A percentile compares a stretch with the other conserved stretches of the same genome.
Evolutionary conservation across 1,284 basidiomycete genomes (phyloP).

Genomic region (Trametes polyzona): DNA sequence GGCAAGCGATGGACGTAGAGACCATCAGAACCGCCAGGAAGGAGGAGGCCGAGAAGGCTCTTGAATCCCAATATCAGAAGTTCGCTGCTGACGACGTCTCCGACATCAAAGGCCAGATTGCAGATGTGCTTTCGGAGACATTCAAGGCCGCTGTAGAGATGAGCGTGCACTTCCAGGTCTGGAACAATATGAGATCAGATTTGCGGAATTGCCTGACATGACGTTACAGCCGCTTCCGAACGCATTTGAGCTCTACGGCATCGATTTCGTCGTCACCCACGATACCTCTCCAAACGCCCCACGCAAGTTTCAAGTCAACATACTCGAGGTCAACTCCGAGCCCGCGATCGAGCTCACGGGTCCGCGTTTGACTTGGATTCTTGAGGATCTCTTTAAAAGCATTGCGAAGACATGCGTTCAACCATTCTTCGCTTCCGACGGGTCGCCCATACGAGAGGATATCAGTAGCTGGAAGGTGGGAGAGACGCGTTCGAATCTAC

Average conservation of each 20-base stretch:
- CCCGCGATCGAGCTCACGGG: slow-evolving; percentile 97
- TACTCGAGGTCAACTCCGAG: slow-evolving; percentile 94
- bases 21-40: slow-evolving; percentile 22
- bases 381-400: slow-evolving; percentile 80
- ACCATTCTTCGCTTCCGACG: slow-evolving; percentile 56
- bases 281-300: slow-evolving; percentile 23
- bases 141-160: slow-evolving; percentile 87
- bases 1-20: slow-evolving; percentile 22
- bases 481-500: slow-evolving; percentile 24
- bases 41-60: slow-evolving; percentile 5
- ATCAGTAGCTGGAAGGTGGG: slow-evolving; percentile 27
- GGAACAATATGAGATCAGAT: neutral
- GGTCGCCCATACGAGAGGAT: slow-evolving; percentile 7
- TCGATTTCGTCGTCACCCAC: slow-evolving; percentile 86
- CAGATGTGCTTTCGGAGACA: slow-evolving; percentile 73
- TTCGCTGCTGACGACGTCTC: slow-evolving; percentile 57
- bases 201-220: slow-evolving; percentile 9
- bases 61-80: slow-evolving; percentile 23
- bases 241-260: slow-evolving; percentile 94
- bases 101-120: slow-evolving; percentile 64
- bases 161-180: slow-evolving; percentile 86
- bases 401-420: slow-evolving; percentile 72
- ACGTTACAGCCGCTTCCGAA: slow-evolving; percentile 85
- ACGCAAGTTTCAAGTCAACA: slow-evolving; percentile 62
- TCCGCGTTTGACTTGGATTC: slow-evolving; percentile 76